A percentile compares a stretch with the other conserved stretches of the same genome.
Conservation (phyloP, 352 stramenopile genomes). For the Phytopythium mirpurense region DNA sequence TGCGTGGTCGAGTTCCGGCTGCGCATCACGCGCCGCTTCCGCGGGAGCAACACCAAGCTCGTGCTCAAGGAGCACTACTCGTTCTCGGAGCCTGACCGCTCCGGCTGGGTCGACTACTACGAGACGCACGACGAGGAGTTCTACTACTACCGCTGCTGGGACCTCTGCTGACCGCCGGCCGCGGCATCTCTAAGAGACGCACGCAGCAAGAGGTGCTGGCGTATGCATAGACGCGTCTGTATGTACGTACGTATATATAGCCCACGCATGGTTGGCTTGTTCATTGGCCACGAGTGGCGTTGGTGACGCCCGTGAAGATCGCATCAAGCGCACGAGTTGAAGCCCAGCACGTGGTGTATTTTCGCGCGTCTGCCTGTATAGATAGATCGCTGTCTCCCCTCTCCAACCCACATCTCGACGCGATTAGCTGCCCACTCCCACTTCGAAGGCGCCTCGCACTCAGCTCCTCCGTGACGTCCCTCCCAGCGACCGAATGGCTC, state of each 20-base stretch:
- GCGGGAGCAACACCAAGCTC: constrained; percentile 54
- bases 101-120: constrained; percentile 60
- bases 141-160: constrained; percentile 68
- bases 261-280: not conserved
- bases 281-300: no score
- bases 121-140: constrained; percentile 73
- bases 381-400: no score
- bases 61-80: constrained; percentile 65
- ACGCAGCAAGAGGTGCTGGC: no score
- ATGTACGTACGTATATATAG: constrained; percentile 12
- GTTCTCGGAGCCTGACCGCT: constrained; percentile 64
- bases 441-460: no score
- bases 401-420: no score
- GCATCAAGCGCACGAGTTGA: no score
- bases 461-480: no score
- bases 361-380: no score
- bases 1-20: constrained; percentile 70
- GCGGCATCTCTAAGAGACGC: no score
- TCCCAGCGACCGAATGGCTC: not conserved
- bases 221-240: constrained; percentile 1
- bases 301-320: no score
- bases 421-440: no score
- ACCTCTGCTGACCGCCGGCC: constrained; percentile 20
- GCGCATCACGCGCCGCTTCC: constrained; percentile 32
- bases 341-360: no score